A percentile compares a stretch with the other conserved stretches of the same genome.
Conservation (phyloP, 768 basidiomycete genomes). For the Lactarius deliciosus region DNA sequence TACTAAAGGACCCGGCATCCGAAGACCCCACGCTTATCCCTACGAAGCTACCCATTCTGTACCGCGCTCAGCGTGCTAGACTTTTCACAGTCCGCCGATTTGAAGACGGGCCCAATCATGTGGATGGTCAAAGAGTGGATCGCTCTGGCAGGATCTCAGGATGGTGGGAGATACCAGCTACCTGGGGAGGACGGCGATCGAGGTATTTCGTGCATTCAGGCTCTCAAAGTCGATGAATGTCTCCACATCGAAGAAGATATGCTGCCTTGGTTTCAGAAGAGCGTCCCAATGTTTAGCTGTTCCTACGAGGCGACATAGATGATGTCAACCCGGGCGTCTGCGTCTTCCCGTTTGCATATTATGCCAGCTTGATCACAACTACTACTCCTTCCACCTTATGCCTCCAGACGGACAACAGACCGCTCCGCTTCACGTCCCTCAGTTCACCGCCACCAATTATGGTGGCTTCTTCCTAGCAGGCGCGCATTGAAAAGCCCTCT, state of each 20-base stretch:
- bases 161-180: constrained; percentile 15
- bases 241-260: constrained; percentile 26
- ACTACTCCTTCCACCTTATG: too few species aligned
- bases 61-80: constrained; percentile 23
- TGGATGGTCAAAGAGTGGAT: constrained; percentile 25
- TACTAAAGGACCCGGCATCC: background rate
- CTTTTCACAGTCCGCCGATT: constrained; percentile 18
- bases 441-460: too few species aligned
- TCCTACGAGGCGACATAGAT: constrained; percentile 17
- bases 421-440: too few species aligned
- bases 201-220: constrained; percentile 15
- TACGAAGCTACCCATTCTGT: constrained; percentile 21
- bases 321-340: constrained; percentile 8
- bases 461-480: too few species aligned
- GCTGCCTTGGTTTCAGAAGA: constrained; percentile 28
- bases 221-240: constrained; percentile 25
- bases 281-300: constrained; percentile 25
- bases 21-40: background rate
- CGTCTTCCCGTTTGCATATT: background rate
- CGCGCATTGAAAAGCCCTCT: too few species aligned
- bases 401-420: too few species aligned
- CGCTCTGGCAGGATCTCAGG: constrained; percentile 6
- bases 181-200: constrained; percentile 5
- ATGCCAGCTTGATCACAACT: too few species aligned
- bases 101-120: constrained; percentile 27